Evolutionary conservation across 495 filamentous ascomycete species (phyloP).

Genomic region (Melanomma pulvis-pyrius): DNA sequence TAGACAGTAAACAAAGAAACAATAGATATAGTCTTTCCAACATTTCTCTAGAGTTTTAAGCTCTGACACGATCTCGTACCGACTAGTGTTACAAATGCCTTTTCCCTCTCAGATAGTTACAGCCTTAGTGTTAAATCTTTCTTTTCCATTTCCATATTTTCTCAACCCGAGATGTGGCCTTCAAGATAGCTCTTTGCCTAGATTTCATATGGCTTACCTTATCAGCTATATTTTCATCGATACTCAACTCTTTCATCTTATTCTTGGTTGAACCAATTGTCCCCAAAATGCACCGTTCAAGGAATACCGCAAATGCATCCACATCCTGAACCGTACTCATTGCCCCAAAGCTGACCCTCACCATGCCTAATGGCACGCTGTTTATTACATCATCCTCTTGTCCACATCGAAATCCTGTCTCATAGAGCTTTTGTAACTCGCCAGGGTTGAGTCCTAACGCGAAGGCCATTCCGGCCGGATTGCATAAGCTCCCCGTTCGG

Average conservation of each 20-base stretch:
- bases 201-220: neutral
- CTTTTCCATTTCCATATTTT: too few relatives aligned
- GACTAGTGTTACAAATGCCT: too few relatives aligned
- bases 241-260: neutral
- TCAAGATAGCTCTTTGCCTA: too few relatives aligned
- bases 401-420: constrained; percentile 66
- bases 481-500: constrained; percentile 69
- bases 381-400: constrained; percentile 55
- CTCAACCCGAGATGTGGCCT: too few relatives aligned
- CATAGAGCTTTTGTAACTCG: constrained; percentile 64
- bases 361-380: constrained; percentile 64
- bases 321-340: constrained; percentile 70
- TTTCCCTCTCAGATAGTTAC: too few relatives aligned
- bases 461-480: constrained; percentile 58
- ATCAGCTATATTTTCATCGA: neutral
- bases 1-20: too few relatives aligned
- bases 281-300: constrained; percentile 54
- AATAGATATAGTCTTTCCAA: too few relatives aligned
- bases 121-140: too few relatives aligned
- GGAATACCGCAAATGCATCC: constrained; percentile 58
- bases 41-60: too few relatives aligned
- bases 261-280: neutral
- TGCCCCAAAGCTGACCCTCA: constrained; percentile 69
- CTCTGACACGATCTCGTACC: too few relatives aligned
- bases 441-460: constrained; percentile 53